Evolutionary conservation across 495 filamentous ascomycete genomes (phyloP).

Genomic region (Podospora conica): DNA sequence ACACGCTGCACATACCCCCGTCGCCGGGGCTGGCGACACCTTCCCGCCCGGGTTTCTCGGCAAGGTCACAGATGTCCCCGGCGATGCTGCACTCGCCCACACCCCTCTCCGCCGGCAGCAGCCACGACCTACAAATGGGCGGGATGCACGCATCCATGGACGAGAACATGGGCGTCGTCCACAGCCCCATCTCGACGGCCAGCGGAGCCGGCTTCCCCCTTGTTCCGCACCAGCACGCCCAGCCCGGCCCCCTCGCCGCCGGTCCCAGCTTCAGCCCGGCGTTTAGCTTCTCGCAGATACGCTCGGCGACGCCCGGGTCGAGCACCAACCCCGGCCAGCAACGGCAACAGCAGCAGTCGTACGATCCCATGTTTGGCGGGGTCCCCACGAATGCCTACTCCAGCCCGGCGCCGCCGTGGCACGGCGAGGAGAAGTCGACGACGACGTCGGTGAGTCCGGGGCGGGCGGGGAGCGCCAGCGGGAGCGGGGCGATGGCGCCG

Average conservation of each 20-base stretch:
- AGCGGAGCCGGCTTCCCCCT: constrained; percentile 17
- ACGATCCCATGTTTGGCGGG: constrained; percentile 53
- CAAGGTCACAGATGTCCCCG: constrained; percentile 25
- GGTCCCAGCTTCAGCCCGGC: constrained; percentile 20
- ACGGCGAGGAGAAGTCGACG: constrained; percentile 27
- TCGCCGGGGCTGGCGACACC: constrained; percentile 27
- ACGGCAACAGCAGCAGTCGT: constrained; percentile 16
- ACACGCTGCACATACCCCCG: constrained; percentile 20
- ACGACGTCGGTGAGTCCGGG: constrained; percentile 32
- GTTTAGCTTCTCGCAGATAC: constrained; percentile 21
- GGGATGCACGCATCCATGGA: constrained; percentile 21
- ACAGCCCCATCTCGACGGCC: constrained; percentile 2
- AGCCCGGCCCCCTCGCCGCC: constrained; percentile 1
- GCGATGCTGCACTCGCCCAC: constrained; percentile 27
- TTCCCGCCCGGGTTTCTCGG: constrained; percentile 23
- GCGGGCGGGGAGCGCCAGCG: constrained; percentile 30
- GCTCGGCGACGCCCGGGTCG: constrained; percentile 15
- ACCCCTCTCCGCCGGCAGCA: constrained; percentile 18
- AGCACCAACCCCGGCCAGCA: constrained; percentile 7
- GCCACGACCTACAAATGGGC: constrained; percentile 10
- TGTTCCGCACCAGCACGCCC: constrained; percentile 8
- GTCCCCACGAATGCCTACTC: constrained; percentile 40
- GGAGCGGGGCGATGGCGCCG: constrained; percentile 31
- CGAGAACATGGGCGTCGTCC: constrained; percentile 8
- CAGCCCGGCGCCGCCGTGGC: constrained; percentile 38